Evolutionary conservation across 441 rosid genomes (phyloP), one percentile per base, ranked within the genome.

Genomic region (Hura crepitans): DNA sequence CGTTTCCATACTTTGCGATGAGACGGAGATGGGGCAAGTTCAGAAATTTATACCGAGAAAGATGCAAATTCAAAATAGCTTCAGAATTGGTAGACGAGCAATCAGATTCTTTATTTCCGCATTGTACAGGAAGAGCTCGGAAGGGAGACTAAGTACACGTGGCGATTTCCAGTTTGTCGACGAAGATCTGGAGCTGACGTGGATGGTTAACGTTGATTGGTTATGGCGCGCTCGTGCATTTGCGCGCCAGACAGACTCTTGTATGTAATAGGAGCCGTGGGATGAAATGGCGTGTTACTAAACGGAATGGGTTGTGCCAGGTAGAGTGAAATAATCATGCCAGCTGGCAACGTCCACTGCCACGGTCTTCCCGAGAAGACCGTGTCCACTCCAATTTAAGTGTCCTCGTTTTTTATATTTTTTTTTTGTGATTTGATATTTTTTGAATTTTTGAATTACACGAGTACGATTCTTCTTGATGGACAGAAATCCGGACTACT

Each of bases 1-100:
- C 39, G 73, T 51, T 65, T 76, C 84, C 84, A 81, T 81, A 28
- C 20, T 15, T 49, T 12, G n/a, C 2, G 39, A 13, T 56, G 5
- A 17, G 62, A 56, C 3, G 61, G 22, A 49, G 31, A 25, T 15
- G 35, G 28, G 15, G 59, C 20, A n/a, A 25, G 35, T 33, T 27
- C 11, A 25, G 13, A 35, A 13, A 18, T 47, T 4, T 13, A 31
- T 37, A 35, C 11, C 17, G 27, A n/a, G n/a, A 39, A 18, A 1
- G 56, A 28, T 17, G 42, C 53, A 2, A 49, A 1, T 50, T 50
- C n/a, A 0, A 50, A 33, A 9, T 27, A 27, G 53, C 0, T 68
- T 39, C 4, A 51, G 61, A 20, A 33, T 53, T 27, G 11, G 37
- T 2, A n/a, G n/a, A n/a, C 37, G 20, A 37, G 18, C 6, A 42